Base-by-base conservation (phyloP, 208 protist species). In the Trypanosoma cruzi region DNA sequence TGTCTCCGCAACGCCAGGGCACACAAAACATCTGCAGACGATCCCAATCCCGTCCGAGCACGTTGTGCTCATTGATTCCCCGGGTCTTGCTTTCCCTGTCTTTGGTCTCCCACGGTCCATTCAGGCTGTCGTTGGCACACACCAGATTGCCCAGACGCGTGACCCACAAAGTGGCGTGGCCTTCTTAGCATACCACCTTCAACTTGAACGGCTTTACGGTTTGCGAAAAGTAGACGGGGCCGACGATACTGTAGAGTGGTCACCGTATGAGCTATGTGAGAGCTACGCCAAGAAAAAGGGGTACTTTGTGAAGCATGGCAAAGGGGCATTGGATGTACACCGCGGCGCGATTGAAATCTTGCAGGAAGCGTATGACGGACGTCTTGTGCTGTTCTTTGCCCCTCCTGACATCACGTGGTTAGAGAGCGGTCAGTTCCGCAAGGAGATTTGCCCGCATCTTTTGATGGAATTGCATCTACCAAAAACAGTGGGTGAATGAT, bases 21-120 rank as follows among this genome's bases (percentile, higher is more conserved):
- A 99, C 79, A 99, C 98, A 22, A 99, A 99, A 67, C 96, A 99
- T 63, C 69, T 98, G 31, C 96, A 99, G 77, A 99, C 97, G 1
- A 98, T 99, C 37, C 89, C 89, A 31, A 73, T 99, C 10, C 85
- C 92, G 0, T 73, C 57, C 13, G 86, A 96, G 59, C 37, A 76
- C 26, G 68, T 99, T 60, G 85, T 89, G 10, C 81, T 99, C 13
- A 92, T 97, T 44, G 98, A 99, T 82, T 98, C 94, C 68, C 98
- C 98, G 0, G 98, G 98, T 8, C 75, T 99, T 5, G 90, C 92
- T 4, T 97, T 98, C 60, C 97, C 98, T 18, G 80, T 90, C 16
- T 79, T 84, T 54, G 91, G 85, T 22, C 42, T 98, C 4, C 90
- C 89, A 18, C 84, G 79, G 1, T 66, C 80, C 0, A 67, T 97